These are phyloP conservation scores for Emergomyces pasteurianus DNA, from an alignment of 2,329 filamentous ascomycete species.

Conservation along the genomic window DNA sequence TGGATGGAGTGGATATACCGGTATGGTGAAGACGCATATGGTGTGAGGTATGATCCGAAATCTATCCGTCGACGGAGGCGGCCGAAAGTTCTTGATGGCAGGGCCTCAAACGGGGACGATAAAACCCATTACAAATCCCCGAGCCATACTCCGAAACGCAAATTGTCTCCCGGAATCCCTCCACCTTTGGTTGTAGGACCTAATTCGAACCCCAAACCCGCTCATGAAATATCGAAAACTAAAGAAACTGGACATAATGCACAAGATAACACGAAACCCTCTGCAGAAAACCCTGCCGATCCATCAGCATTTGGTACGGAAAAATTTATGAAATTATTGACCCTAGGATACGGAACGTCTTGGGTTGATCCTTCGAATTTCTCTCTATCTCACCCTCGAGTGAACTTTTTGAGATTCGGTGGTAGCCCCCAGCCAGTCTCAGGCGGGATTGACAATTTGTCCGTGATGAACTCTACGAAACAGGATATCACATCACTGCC, in stretches of 20 bases:
- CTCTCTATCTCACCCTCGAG: conserved; percentile 15
- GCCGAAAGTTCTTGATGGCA: conserved; percentile 7
- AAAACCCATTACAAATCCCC: background rate
- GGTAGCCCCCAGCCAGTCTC: background rate
- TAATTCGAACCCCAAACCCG: conserved; percentile 9
- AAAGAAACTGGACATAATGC: conserved; percentile 11
- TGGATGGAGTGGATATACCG: conserved; percentile 86
- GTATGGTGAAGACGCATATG: conserved; percentile 75
- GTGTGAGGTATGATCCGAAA: conserved; percentile 65
- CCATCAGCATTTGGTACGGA: conserved; percentile 28
- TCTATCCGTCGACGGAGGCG: conserved; percentile 44
- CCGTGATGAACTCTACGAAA: conserved; percentile 15
- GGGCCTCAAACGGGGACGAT: background rate
- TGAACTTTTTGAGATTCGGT: conserved; percentile 17
- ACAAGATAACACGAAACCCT: background rate
- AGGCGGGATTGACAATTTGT: background rate
- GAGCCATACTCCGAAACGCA: conserved; percentile 12
- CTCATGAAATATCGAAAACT: conserved; percentile 7
- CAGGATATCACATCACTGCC: conserved; percentile 11
- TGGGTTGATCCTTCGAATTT: conserved; percentile 32
- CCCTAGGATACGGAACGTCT: conserved; percentile 37
- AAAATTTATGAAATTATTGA: conserved; percentile 38
- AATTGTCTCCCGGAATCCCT: conserved; percentile 31
- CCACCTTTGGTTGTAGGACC: conserved; percentile 28
- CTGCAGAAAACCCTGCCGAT: conserved; percentile 14